Percentiles rank a stretch among this genome's conserved stretches.
Conservation (phyloP, 306 rosid genomes). For the Prunus davidiana region DNA sequence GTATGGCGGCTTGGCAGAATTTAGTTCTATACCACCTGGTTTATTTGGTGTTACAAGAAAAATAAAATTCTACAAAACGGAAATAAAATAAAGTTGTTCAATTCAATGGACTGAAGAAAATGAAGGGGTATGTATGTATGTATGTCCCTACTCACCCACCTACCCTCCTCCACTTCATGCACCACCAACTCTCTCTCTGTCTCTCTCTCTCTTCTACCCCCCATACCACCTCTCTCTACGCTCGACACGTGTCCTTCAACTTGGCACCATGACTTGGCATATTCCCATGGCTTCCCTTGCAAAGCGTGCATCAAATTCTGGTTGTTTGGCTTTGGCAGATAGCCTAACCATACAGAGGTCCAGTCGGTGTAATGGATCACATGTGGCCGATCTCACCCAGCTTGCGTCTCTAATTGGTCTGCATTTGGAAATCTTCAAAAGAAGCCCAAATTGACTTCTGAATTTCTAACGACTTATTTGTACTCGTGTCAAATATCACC, state of each 20-base stretch:
- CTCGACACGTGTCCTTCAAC: constrained; percentile 4
- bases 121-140: no score
- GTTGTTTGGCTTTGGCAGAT: not conserved
- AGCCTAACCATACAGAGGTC: not conserved
- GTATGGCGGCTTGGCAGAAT: not conserved
- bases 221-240: not conserved
- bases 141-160: constrained; percentile 24
- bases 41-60: not conserved
- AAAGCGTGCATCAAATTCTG: not conserved
- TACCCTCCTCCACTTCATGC: constrained; percentile 24
- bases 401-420: not conserved
- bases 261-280: not conserved
- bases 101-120: not conserved
- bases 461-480: no score
- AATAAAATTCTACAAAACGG: not conserved
- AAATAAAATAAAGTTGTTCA: not conserved
- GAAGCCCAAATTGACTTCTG: not conserved
- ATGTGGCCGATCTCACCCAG: not conserved
- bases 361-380: not conserved
- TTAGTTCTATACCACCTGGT: no score
- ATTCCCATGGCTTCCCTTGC: not conserved
- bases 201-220: constrained; percentile 18
- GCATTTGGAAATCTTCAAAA: not conserved
- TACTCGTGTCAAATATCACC: no score
- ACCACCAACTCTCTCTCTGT: not conserved